Conservation (phyloP, 2,329 filamentous ascomycete genomes). For the Taxawa tesnikishii region DNA sequence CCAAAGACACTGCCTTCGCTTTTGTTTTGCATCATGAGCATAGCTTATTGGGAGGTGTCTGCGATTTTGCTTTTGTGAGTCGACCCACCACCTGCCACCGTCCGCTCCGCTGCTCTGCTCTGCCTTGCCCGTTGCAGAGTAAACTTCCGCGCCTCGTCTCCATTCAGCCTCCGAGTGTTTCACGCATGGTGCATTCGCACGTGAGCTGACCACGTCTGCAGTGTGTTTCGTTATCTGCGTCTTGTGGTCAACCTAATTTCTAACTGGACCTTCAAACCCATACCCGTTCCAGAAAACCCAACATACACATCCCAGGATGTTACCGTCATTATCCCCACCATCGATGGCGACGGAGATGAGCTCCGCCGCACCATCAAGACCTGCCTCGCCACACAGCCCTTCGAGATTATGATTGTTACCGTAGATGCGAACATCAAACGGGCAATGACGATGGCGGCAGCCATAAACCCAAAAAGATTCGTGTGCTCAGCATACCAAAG, state of each 20-base stretch:
- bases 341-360: slow-evolving; percentile 76
- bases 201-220: slow-evolving; percentile 24
- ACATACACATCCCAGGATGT: slow-evolving; percentile 71
- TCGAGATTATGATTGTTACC: slow-evolving; percentile 73
- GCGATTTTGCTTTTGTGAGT: slow-evolving; percentile 10
- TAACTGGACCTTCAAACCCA: slow-evolving; percentile 78
- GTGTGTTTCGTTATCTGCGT: slow-evolving; percentile 78
- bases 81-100: not conserved
- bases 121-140: not conserved
- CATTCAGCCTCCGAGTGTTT: too few relatives aligned
- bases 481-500: slow-evolving; percentile 65
- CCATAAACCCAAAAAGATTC: slow-evolving; percentile 52
- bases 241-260: slow-evolving; percentile 74
- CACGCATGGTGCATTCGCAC: slow-evolving; percentile 1
- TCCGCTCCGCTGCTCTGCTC: not conserved
- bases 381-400: slow-evolving; percentile 57
- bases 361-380: slow-evolving; percentile 69
- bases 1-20: slow-evolving; percentile 6
- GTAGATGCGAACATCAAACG: slow-evolving; percentile 64
- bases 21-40: slow-evolving; percentile 9
- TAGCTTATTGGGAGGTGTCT: slow-evolving; percentile 9
- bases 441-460: slow-evolving; percentile 35
- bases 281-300: slow-evolving; percentile 71
- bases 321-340: slow-evolving; percentile 86
- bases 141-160: too few relatives aligned